These are phyloP conservation scores for Telfairia occidentalis DNA, from an alignment of 331 rosid genomes.

Conservation along the genomic window DNA sequence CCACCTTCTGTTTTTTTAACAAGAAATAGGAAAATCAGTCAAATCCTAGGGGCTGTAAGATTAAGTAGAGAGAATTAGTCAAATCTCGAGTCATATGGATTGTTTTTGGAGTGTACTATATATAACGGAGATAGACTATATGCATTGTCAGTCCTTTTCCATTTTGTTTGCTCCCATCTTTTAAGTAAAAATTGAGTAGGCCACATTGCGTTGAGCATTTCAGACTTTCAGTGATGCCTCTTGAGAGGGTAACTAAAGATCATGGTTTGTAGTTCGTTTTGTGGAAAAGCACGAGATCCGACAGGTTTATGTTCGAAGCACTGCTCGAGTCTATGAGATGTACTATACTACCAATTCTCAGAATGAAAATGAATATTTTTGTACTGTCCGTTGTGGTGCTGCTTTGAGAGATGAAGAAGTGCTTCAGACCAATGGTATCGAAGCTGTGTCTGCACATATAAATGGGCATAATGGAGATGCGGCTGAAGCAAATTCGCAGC, in stretches of 20 bases:
- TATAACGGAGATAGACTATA: not conserved
- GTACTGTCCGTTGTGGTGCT: constrained; percentile 60
- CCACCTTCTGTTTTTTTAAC: not conserved
- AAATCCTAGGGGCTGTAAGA: not conserved
- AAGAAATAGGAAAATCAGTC: not conserved
- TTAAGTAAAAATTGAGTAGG: not conserved
- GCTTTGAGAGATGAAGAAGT: constrained; percentile 52
- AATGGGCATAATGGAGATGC: constrained; percentile 20
- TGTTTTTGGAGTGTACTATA: not conserved
- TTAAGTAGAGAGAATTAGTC: not conserved
- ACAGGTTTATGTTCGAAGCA: constrained; percentile 73
- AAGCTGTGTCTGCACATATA: constrained; percentile 18
- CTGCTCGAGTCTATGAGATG: constrained; percentile 73
- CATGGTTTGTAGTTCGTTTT: constrained; percentile 45
- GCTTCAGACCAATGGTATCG: constrained; percentile 27
- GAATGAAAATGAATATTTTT: constrained; percentile 48
- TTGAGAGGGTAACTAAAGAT: constrained; percentile 8
- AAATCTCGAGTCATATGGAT: not conserved
- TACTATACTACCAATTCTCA: constrained; percentile 32
- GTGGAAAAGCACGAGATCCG: constrained; percentile 46
- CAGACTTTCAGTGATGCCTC: not conserved
- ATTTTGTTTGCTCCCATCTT: not conserved
- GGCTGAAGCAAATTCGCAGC: constrained; percentile 25
- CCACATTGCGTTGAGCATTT: not conserved
- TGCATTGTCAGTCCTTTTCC: not conserved